Evolutionary conservation across 2,329 filamentous ascomycete species (phyloP).

Genomic region (Rasamsonia emersonii): DNA sequence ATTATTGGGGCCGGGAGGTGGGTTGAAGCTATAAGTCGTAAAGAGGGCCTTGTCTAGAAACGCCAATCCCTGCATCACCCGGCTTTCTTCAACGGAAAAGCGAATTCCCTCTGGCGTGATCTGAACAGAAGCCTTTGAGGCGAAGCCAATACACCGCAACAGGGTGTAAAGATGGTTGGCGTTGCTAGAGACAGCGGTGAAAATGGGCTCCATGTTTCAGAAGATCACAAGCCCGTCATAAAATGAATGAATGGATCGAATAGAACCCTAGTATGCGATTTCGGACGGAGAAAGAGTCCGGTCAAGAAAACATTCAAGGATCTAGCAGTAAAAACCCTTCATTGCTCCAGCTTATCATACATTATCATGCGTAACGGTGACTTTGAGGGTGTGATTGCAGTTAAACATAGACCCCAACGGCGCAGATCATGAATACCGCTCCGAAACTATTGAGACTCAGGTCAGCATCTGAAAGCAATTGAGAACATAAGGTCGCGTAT

Average conservation of each 20-base stretch:
- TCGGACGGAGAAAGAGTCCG: constrained; percentile 1
- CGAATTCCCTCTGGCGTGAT: constrained; percentile 78
- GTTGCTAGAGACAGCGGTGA: constrained; percentile 54
- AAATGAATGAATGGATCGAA: not conserved
- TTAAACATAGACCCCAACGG: constrained; percentile 95
- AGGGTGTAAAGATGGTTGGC: constrained; percentile 53
- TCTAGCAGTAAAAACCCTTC: constrained; percentile 24
- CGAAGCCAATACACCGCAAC: constrained; percentile 54
- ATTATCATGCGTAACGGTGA: constrained; percentile 17
- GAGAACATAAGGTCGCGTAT: too few species aligned
- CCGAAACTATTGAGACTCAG: constrained; percentile 68
- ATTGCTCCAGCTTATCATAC: constrained; percentile 27
- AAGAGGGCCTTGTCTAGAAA: constrained; percentile 87
- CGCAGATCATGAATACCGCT: constrained; percentile 97
- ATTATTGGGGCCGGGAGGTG: constrained; percentile 20
- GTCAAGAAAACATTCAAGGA: constrained; percentile 15
- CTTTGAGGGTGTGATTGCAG: constrained; percentile 15
- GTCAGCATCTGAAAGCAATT: too few species aligned
- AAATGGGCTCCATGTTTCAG: constrained; percentile 35
- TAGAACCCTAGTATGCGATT: not conserved
- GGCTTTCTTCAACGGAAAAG: constrained; percentile 79
- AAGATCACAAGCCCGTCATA: constrained; percentile 2
- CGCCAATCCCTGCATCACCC: constrained; percentile 82
- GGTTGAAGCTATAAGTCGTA: constrained; percentile 67
- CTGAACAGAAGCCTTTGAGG: constrained; percentile 55